Percentiles rank a stretch among this genome's conserved stretches.
phyloP scores from a whole-genome alignment of 2,329 filamentous ascomycete species.

The Pseudomassariella vexata region DNA sequence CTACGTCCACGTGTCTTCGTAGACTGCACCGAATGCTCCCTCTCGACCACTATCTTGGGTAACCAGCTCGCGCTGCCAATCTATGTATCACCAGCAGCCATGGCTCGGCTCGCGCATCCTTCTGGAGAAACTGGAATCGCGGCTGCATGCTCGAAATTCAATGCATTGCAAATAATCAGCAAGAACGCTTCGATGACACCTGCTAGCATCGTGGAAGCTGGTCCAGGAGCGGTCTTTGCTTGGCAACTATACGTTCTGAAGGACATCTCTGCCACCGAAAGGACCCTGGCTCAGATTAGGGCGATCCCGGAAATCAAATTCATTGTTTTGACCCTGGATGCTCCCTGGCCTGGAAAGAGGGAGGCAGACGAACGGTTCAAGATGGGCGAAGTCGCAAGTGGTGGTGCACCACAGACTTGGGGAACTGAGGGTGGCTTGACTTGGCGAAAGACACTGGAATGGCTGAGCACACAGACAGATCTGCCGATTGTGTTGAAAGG shows the following conservation, averaged over 20 bases:
- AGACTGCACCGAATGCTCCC: slow-evolving; percentile 74
- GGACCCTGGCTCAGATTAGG: slow-evolving; percentile 76
- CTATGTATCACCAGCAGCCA: slow-evolving; percentile 83
- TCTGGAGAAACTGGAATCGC: slow-evolving; percentile 88
- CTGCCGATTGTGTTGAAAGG: slow-evolving; percentile 89
- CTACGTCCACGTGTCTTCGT: slow-evolving; percentile 87
- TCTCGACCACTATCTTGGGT: slow-evolving; percentile 69
- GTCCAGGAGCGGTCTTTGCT: slow-evolving; percentile 73
- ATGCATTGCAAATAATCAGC: slow-evolving; percentile 80
- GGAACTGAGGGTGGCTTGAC: slow-evolving; percentile 80
- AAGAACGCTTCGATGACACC: slow-evolving; percentile 93
- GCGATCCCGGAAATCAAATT: slow-evolving; percentile 69
- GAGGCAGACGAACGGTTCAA: slow-evolving; percentile 31
- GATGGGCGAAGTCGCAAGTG: slow-evolving; percentile 18
- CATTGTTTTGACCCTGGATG: slow-evolving; percentile 83
- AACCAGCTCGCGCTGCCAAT: slow-evolving; percentile 71
- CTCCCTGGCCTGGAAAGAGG: slow-evolving; percentile 47
- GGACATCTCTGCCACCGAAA: slow-evolving; percentile 76
- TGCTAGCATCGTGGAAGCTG: slow-evolving; percentile 77
- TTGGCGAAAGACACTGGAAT: slow-evolving; percentile 74
- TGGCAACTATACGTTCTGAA: slow-evolving; percentile 95
- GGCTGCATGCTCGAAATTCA: slow-evolving; percentile 69
- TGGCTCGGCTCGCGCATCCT: slow-evolving; percentile 86
- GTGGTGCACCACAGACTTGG: slow-evolving; percentile 60
- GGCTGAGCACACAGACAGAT: slow-evolving; percentile 72